Conservation (phyloP, 2,329 filamentous ascomycete genomes). For the Westerdykella ornata region DNA sequence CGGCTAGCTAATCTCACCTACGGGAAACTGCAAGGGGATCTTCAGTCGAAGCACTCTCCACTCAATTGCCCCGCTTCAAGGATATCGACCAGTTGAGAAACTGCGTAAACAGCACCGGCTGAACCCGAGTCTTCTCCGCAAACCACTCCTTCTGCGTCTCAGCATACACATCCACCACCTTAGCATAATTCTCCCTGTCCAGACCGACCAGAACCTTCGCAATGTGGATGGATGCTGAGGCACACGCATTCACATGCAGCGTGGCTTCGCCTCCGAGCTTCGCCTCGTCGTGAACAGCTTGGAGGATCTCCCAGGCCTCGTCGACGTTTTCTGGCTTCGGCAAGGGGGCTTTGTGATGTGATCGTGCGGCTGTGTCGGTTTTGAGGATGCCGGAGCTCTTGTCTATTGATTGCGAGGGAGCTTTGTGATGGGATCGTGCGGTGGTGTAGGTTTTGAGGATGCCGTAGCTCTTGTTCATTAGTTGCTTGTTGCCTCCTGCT, state of each 20-base stretch:
- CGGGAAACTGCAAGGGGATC: too few species aligned
- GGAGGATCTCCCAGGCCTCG: constrained; percentile 52
- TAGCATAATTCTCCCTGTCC: constrained; percentile 36
- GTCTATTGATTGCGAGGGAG: constrained; percentile 63
- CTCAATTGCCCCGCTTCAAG: constrained; percentile 19
- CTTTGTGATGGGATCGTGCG: too few species aligned
- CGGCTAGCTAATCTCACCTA: too few species aligned
- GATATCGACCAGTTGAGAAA: constrained; percentile 42
- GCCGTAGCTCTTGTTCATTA: constrained; percentile 65
- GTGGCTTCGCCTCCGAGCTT: constrained; percentile 57
- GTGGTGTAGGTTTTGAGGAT: constrained; percentile 54
- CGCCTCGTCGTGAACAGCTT: constrained; percentile 62
- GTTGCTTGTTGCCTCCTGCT: constrained; percentile 67
- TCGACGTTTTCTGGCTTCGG: constrained; percentile 41
- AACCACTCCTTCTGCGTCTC: constrained; percentile 42
- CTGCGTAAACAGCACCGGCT: constrained; percentile 41
- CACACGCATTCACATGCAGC: constrained; percentile 67
- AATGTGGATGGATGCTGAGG: constrained; percentile 62
- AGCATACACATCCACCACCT: constrained; percentile 38
- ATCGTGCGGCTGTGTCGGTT: constrained; percentile 45
- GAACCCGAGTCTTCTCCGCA: constrained; percentile 38
- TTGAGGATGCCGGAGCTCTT: constrained; percentile 68
- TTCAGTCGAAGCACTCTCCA: too few species aligned
- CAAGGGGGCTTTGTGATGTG: constrained; percentile 42
- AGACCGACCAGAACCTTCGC: constrained; percentile 55